These are phyloP conservation scores for Leucaena leucocephala DNA, from an alignment of 306 rosid genomes.

Conservation along the genomic window DNA sequence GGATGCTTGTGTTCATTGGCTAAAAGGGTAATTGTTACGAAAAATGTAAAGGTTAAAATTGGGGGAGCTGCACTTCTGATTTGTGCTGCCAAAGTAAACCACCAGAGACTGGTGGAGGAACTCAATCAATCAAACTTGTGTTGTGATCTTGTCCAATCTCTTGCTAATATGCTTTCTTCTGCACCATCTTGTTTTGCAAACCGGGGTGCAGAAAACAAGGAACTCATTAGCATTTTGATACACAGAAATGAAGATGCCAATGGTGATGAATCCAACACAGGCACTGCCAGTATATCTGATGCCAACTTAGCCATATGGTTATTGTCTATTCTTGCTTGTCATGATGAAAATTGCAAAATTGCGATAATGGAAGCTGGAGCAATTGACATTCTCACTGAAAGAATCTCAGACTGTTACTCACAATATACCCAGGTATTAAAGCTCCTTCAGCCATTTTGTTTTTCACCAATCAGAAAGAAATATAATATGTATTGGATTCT, in stretches of 20 bases:
- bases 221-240: no score
- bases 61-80: no score
- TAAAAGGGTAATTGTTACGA: conserved; percentile 75
- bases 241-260: no score
- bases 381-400: conserved; percentile 75
- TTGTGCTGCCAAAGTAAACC: no score
- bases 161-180: no score
- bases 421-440: conserved; percentile 82
- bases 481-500: conserved; percentile 27
- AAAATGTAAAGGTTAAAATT: conserved; percentile 62
- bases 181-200: conserved; percentile 1
- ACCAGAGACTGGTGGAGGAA: no score
- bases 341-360: conserved; percentile 68
- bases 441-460: conserved; percentile 25
- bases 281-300: no score
- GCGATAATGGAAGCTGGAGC: conserved; percentile 32
- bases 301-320: no score
- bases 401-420: conserved; percentile 74
- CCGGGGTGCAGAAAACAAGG: no score
- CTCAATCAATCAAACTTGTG: no score
- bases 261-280: no score
- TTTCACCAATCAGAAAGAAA: conserved; percentile 8
- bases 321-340: conserved; percentile 72
- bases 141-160: no score
- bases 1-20: conserved; percentile 77